These are phyloP conservation scores for Heliamphora ciliata DNA, from an alignment of 179 eudicot genomes.

Conservation along the genomic window DNA sequence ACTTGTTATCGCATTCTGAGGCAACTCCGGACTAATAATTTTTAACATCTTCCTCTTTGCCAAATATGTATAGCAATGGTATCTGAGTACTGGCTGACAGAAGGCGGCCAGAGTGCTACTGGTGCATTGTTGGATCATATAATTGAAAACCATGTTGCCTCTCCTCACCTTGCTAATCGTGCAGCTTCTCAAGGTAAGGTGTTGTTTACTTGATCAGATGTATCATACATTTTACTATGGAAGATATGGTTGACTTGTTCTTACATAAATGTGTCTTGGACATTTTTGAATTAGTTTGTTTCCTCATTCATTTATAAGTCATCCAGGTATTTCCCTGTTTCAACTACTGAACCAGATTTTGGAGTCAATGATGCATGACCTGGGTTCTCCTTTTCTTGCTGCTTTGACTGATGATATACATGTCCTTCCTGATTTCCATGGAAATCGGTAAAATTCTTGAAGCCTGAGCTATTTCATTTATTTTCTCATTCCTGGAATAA, in stretches of 20 bases:
- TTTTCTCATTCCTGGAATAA: not conserved
- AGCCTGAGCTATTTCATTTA: not conserved
- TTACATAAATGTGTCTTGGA: not conserved
- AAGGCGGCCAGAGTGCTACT: conserved; percentile 98
- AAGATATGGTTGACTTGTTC: not conserved
- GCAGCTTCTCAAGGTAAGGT: conserved; percentile 87
- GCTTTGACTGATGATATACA: conserved; percentile 78
- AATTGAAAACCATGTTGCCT: conserved; percentile 77
- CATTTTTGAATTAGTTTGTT: not conserved
- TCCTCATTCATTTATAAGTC: not conserved
- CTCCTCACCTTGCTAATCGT: conserved; percentile 76
- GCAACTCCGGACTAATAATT: conserved; percentile 7
- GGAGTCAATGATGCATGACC: conserved; percentile 56
- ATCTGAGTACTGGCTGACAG: conserved; percentile 93
- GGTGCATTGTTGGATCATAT: conserved; percentile 84
- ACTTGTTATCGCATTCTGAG: not conserved
- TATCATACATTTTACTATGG: not conserved
- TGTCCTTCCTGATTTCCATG: conserved; percentile 93
- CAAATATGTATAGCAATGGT: conserved; percentile 60
- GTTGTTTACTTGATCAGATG: conserved; percentile 7
- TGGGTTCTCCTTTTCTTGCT: conserved; percentile 56
- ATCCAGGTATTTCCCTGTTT: conserved; percentile 59
- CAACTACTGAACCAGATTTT: conserved; percentile 65
- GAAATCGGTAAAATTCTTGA: conserved; percentile 59
- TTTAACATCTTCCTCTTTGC: not conserved